Conservation (phyloP, 1,139 yeast species). For the Kurtzmaniella quercitrusa region DNA sequence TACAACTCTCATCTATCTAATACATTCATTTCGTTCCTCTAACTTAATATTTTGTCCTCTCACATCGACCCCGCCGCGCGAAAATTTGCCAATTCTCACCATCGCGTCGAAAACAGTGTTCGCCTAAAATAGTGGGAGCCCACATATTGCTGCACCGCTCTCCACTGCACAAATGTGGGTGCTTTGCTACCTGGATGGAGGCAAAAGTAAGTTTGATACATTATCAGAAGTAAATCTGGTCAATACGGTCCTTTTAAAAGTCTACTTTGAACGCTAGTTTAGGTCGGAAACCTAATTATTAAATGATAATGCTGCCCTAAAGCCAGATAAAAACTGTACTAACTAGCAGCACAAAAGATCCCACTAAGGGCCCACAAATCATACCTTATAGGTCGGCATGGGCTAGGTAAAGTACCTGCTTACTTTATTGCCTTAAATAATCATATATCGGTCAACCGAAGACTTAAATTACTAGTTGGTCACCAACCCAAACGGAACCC, state of each 20-base stretch:
- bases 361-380: conserved; percentile 1
- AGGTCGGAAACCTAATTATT: too few relatives aligned
- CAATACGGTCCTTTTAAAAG: neutral
- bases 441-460: neutral
- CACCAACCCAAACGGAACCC: neutral
- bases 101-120: conserved; percentile 1
- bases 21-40: too few relatives aligned
- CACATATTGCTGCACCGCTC: conserved; percentile 1
- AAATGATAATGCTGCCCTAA: too few relatives aligned
- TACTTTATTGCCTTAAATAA: conserved; percentile 6
- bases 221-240: too few relatives aligned
- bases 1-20: too few relatives aligned
- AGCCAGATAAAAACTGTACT: too few relatives aligned
- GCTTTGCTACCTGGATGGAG: neutral
- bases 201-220: conserved; percentile 1
- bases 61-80: neutral
- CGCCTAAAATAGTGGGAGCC: conserved; percentile 2
- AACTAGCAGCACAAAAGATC: neutral
- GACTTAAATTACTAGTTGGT: conserved; percentile 3
- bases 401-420: neutral
- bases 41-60: neutral
- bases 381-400: conserved; percentile 3
- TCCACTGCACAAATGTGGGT: conserved; percentile 2
- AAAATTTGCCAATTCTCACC: neutral
- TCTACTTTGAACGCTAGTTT: too few relatives aligned